Evolutionary conservation across 148 eudicot genomes (phyloP).

Genomic region (Spergularia marina): DNA sequence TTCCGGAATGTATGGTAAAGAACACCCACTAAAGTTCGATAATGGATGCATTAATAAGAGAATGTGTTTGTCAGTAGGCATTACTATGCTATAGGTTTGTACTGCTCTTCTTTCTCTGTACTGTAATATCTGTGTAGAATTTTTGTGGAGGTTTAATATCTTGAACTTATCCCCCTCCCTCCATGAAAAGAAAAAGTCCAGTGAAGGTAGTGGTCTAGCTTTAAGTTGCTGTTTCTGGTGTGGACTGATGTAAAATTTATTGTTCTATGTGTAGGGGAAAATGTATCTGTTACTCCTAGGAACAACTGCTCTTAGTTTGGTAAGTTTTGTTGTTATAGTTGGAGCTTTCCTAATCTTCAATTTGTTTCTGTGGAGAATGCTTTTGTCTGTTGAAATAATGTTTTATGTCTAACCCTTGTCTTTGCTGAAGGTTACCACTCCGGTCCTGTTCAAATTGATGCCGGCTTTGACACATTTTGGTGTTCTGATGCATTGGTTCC

Average conservation of each 20-base stretch:
- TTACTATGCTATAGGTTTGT: background rate
- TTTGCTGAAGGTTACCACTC: constrained; percentile 80
- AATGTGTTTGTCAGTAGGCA: no score
- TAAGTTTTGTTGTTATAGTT: constrained; percentile 28
- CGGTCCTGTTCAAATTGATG: constrained; percentile 81
- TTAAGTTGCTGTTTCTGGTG: background rate
- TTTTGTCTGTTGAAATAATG: background rate
- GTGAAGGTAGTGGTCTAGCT: background rate
- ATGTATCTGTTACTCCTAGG: constrained; percentile 97
- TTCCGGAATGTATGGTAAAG: no score
- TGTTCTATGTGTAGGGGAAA: constrained; percentile 55
- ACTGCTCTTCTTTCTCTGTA: background rate
- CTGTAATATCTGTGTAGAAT: background rate
- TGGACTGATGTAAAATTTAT: constrained; percentile 5
- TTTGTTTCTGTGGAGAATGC: background rate
- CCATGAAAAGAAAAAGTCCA: background rate
- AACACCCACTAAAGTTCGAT: no score
- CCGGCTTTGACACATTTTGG: constrained; percentile 96
- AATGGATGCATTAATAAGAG: no score
- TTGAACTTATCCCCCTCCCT: background rate
- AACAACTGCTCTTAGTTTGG: constrained; percentile 96
- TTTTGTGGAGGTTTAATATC: background rate
- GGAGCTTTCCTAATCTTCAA: background rate
- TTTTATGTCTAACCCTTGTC: background rate
- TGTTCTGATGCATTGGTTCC: constrained; percentile 96